phyloP scores from a whole-genome alignment of 2,329 filamentous ascomycete genomes.

The Thielaviopsis punctulata region DNA sequence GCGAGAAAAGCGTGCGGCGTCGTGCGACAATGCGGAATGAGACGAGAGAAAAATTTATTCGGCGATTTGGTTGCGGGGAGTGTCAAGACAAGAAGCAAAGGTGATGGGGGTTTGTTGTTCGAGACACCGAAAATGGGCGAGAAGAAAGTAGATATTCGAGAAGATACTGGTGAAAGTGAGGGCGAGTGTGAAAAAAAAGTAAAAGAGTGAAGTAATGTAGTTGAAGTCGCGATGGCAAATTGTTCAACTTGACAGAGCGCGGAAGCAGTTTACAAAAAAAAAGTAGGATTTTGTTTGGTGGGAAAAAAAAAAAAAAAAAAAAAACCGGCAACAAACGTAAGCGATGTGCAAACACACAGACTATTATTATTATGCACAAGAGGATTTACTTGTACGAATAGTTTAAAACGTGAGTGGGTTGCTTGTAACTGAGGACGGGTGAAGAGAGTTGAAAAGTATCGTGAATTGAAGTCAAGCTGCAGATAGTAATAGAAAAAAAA shows the following conservation, averaged over 20 bases:
- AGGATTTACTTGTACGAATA: too few relatives aligned
- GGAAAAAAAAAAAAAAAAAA: conserved; percentile 1
- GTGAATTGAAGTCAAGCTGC: too few relatives aligned
- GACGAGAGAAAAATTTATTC: not conserved
- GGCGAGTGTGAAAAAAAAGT: not conserved
- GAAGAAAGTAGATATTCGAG: too few relatives aligned
- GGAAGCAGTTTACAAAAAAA: not conserved
- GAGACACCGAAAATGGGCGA: not conserved
- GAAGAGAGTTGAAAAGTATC: too few relatives aligned
- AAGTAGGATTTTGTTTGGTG: not conserved
- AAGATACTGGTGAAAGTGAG: too few relatives aligned
- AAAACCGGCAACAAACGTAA: not conserved
- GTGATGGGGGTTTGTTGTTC: not conserved
- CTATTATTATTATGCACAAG: not conserved
- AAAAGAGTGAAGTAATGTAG: not conserved
- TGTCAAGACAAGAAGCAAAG: not conserved
- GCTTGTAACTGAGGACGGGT: too few relatives aligned
- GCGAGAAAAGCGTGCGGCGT: not conserved
- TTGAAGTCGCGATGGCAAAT: not conserved
- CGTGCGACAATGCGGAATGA: not conserved
- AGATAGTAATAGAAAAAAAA: too few relatives aligned
- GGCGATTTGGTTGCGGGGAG: not conserved
- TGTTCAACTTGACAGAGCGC: conserved; percentile 2
- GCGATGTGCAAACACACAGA: not conserved
- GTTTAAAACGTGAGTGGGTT: too few relatives aligned